Evolutionary conservation across 2,329 filamentous ascomycete genomes (phyloP), one percentile per base, ranked within the genome.

Genomic region (Paraphoma sp.): DNA sequence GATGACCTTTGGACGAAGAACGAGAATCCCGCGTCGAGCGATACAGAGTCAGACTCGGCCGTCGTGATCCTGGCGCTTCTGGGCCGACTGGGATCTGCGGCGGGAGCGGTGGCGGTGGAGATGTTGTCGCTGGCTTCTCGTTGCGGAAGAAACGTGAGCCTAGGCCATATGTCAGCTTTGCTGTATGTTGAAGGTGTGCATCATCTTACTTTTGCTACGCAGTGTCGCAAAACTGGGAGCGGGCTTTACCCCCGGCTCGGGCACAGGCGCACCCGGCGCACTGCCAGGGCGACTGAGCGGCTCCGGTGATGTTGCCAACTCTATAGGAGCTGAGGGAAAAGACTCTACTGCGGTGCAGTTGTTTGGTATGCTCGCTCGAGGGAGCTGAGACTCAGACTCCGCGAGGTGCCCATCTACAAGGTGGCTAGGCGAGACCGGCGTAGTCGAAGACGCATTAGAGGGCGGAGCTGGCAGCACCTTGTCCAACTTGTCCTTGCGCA

Each of bases 91-190:
- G 56, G 6, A 68, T 59, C 42, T 64, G 59, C 1, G 67, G 67
- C 4, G 59, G 7, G 1, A 57, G 65, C 11, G 54, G 62, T n/a
- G 65, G 62, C 6, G 56, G 46, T 12, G 50, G 50, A n/a, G 56
- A 45, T 17, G 45, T 30, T 8, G 31, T 6, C 12, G 5, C 33
- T 36, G 48, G 29, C 10, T 48, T 49, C 12, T 40, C 53, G 33
- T 46, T 51, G 45, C 53, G 46, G 40, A 68, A 68, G 47, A 69
- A 33, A 7, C 55, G 57, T 1, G 62, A 68, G 36, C 63, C 67
- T 67, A 28, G 5, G 17, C 7, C 14, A 16, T n/a, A n/a, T 42
- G 12, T 42, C 12, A 42, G 40, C 2, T 23, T 2, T 38, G n/a
- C n/a, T 38, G 6, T 38, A n/a, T 11, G n/a, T 6, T 11, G 33